Percentiles rank a stretch among this genome's conserved stretches.
Conservation (phyloP, 371 early-diverging fungal genomes). For the Furculomyces boomerangus region DNA sequence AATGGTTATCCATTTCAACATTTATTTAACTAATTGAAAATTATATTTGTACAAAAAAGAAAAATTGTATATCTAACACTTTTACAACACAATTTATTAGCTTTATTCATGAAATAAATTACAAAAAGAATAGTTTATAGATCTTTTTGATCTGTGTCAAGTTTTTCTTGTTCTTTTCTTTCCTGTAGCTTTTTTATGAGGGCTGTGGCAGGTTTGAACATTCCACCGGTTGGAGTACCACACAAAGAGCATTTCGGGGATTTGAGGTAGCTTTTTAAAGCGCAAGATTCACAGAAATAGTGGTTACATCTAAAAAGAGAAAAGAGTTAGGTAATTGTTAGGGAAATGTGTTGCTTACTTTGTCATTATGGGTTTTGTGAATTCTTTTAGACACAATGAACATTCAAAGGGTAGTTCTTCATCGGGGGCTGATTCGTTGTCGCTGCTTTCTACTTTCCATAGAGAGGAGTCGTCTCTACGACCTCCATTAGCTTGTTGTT, state of each 20-base stretch:
- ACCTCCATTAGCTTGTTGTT: constrained; percentile 43
- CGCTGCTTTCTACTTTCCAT: constrained; percentile 29
- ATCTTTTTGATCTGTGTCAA: no score
- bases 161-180: no score
- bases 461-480: constrained; percentile 23
- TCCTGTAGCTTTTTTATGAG: constrained; percentile 26
- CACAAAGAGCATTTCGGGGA: constrained; percentile 85
- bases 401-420: constrained; percentile 85
- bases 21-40: no score
- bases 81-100: no score
- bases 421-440: constrained; percentile 32
- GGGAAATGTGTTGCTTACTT: constrained; percentile 13
- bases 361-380: constrained; percentile 73
- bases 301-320: constrained; percentile 45
- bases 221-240: constrained; percentile 62
- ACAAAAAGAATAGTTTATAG: no score
- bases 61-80: no score
- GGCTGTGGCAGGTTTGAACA: constrained; percentile 69
- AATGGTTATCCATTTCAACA: no score
- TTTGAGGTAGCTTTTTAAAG: constrained; percentile 56
- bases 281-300: constrained; percentile 92
- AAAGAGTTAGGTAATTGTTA: constrained; percentile 9
- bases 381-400: constrained; percentile 73
- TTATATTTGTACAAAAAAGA: no score
- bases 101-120: no score